phyloP scores from a whole-genome alignment of 2,329 filamentous ascomycete genomes.

The Penicillium sp. region DNA sequence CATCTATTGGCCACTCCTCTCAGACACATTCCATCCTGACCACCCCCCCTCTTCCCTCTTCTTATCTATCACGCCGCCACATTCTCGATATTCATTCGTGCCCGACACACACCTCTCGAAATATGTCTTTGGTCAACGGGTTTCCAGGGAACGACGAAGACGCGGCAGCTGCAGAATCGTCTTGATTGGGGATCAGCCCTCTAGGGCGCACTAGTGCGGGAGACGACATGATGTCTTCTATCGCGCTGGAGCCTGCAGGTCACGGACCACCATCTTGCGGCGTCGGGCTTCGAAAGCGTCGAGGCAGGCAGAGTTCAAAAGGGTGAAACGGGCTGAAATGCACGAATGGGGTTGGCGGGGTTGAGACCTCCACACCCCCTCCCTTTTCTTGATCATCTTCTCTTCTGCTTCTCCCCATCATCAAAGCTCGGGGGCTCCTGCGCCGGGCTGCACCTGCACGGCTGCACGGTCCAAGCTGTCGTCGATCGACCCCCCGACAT shows the following conservation, averaged over 20 bases:
- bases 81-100: slow-evolving; percentile 23
- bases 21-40: slow-evolving; percentile 27
- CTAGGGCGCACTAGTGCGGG: neutral
- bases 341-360: neutral
- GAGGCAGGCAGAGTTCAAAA: neutral
- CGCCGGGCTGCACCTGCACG: slow-evolving; percentile 4
- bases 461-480: slow-evolving; percentile 28
- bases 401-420: neutral
- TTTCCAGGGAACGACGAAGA: neutral
- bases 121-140: neutral
- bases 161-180: neutral
- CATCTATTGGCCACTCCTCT: slow-evolving; percentile 7
- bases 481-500: slow-evolving; percentile 20
- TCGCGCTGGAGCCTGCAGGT: slow-evolving; percentile 5
- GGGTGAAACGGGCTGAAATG: neutral
- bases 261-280: neutral
- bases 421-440: neutral
- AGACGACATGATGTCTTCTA: slow-evolving; percentile 1
- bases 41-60: slow-evolving; percentile 11
- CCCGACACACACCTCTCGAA: neutral
- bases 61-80: slow-evolving; percentile 18
- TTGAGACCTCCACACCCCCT: neutral
- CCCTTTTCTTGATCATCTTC: neutral
- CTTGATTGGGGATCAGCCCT: neutral
- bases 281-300: neutral